Base-by-base conservation (phyloP, 2,329 filamentous ascomycete genomes). In the Mycogone perniciosa region DNA sequence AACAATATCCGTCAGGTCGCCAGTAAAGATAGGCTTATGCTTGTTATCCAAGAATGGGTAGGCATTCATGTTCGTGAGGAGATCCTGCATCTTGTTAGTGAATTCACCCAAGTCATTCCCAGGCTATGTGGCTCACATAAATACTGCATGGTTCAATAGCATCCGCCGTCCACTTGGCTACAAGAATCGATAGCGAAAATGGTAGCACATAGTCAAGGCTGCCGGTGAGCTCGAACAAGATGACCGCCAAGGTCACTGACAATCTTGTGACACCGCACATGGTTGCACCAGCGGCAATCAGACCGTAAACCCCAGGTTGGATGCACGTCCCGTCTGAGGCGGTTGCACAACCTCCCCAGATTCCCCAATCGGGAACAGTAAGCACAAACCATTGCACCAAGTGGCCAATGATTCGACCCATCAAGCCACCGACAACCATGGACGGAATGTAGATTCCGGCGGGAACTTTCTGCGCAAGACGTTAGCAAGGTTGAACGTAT, bases 1-100 rank as follows among this genome's bases (percentile, higher is more conserved):
- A 0, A 92, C 85, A 50, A 99, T 93, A 56, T 96, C 92, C 10
- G 84, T 87, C 1, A 99, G 77, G 49, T 95, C 87, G 1, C 87
- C 85, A 1, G 91, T 95, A 66, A 96, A 96, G 13, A 95, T 77
- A 1, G 92, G 91, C 59, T 95, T 90, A 55, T 91, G 82, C 67
- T 96, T 97, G 71, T 95, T 95, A 69, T 96, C 90, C n/a, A 99
- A 79, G 72, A 95, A 96, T 0, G 93, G 93, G 58, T 97, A 99
- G 3, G 89, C 87, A 68, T 99, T 97, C 86, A 99, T 92, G 64
- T 93, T 90, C 0, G 91, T 97, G 13, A 97, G 76, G 8, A 97
- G 80, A 64, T 97, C 93, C 82, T 88, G 60, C 6, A 4, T 27
- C 7, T 5, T 3, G 54, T 62, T 29, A 63, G 63, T 46, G 8